These are phyloP conservation scores for Neurospora sp. DNA, from an alignment of 2,329 filamentous ascomycete genomes.

Conservation along the genomic window DNA sequence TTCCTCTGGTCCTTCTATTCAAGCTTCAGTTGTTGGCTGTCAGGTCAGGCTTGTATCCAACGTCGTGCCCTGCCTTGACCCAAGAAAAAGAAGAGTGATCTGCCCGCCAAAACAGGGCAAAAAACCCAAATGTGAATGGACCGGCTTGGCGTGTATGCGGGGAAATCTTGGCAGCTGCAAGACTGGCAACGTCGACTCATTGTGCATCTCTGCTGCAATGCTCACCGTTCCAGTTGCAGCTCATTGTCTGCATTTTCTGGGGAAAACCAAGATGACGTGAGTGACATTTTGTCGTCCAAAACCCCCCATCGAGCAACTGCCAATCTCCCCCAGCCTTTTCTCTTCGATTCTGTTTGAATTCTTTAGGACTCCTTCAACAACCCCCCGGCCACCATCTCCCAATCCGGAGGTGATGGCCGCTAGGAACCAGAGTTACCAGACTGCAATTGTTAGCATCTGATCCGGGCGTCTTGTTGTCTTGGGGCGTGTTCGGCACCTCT, in stretches of 20 bases:
- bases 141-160: background rate
- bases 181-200: background rate
- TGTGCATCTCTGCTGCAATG: too few species aligned
- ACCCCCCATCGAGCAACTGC: background rate
- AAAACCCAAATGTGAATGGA: background rate
- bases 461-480: background rate
- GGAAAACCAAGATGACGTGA: background rate
- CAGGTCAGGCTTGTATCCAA: too few species aligned
- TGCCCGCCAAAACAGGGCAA: too few species aligned
- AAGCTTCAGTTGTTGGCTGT: background rate
- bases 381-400: background rate
- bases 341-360: background rate
- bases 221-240: too few species aligned
- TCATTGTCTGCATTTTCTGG: too few species aligned
- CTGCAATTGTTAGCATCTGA: background rate
- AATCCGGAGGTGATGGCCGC: background rate
- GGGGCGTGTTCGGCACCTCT: too few species aligned
- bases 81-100: too few species aligned
- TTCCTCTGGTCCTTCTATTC: background rate
- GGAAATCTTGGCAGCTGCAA: background rate
- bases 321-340: background rate
- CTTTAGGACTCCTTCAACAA: background rate
- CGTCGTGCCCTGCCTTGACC: too few species aligned
- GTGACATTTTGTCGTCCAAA: background rate
- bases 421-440: background rate